phyloP scores from a whole-genome alignment of 257 asterid genomes.

The Cruciata laevipes region DNA sequence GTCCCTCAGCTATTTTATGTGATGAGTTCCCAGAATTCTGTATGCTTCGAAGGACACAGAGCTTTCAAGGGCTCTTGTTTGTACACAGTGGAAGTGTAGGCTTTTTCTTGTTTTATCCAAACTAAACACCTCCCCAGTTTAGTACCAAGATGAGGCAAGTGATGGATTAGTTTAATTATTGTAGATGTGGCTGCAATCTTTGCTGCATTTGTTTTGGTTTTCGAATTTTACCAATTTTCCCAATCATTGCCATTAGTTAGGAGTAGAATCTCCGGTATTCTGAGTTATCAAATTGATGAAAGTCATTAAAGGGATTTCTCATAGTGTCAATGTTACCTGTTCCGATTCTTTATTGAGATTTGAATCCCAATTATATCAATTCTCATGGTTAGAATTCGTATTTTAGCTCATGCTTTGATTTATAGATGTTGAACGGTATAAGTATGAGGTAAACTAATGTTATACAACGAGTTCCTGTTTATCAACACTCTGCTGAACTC shows the following conservation, averaged over 20 bases:
- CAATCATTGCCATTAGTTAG: neutral
- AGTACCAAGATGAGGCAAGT: neutral
- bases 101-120: neutral
- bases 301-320: constrained; percentile 2
- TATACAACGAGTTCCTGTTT: too few relatives aligned
- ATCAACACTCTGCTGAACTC: too few relatives aligned
- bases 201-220: constrained; percentile 11
- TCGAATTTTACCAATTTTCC: neutral
- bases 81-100: constrained; percentile 12
- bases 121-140: neutral
- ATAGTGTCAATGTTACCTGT: neutral
- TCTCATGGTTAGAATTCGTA: neutral
- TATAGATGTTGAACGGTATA: too few relatives aligned
- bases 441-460: too few relatives aligned
- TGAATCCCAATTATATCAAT: constrained; percentile 7
- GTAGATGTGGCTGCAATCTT: constrained; percentile 14
- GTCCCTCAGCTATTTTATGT: constrained; percentile 78
- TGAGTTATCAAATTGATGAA: neutral
- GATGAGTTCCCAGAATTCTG: constrained; percentile 14
- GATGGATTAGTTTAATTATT: constrained; percentile 2
- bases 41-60: constrained; percentile 7
- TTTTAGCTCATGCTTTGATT: neutral
- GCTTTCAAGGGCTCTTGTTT: constrained; percentile 11
- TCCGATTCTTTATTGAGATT: neutral
- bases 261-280: neutral